Base-by-base conservation (phyloP, 208 protist species). In the Leishmania tarentolae region DNA sequence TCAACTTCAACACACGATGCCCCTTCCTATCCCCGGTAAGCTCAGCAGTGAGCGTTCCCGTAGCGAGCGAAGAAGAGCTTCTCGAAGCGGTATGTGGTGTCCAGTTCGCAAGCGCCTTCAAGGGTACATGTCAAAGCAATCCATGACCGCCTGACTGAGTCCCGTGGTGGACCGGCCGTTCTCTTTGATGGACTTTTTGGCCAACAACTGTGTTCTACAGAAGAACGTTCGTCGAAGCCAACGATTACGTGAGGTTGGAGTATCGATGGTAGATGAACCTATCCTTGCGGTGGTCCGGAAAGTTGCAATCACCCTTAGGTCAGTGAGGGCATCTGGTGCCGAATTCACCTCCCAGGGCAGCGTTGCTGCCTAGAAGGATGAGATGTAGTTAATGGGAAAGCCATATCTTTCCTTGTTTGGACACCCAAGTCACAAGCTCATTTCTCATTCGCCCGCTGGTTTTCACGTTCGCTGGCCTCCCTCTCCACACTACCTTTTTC, bases 41-140 rank as follows among this genome's bases (percentile, higher is more conserved):
- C 1, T 97, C 96, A 78, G 99, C 98, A 7, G 88, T 84, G 19
- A 99, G 59, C 61, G 99, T 87, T 87, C 99, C 98, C 78, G 99
- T 97, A 46, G 99, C 89, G 31, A n/a, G 99, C 95, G 87, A 98
- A 99, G 87, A 99, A 99, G 4, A 95, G 98, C 77, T 99, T 99
- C 75, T 99, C 96, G 53, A 99, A 99, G 82, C 99, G 99, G 86
- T 99, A 99, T 84, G 99, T 98, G n/a, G 99, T 89, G 87, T 99
- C 99, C 17, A 99, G 91, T 86, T 99, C 98, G 78, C 99, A 96
- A 4, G 97, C 93, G 65, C 95, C 95, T 40, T 94, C 95, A 86
- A 44, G 98, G 98, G 87, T 97, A 98, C 40, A 78, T 81, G 80
- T 96, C 91, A 44, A 98, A 85, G 37, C 87, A 69, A 77, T 93